Evolutionary conservation across 768 basidiomycete species (phyloP).

Genomic region (Dacryopinax spathularia): DNA sequence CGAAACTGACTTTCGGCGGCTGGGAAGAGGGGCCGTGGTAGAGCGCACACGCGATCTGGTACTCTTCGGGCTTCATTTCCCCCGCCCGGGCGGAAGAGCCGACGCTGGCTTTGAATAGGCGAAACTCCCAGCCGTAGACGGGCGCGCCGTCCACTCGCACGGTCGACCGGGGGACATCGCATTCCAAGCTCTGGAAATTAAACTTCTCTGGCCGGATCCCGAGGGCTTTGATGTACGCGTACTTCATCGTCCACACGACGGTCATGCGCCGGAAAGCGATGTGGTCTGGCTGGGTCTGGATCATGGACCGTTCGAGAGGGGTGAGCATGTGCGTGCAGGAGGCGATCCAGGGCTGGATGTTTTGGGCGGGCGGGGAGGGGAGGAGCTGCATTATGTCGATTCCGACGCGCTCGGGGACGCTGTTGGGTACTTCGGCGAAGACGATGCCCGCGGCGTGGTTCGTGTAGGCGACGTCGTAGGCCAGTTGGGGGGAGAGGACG

Average conservation of each 20-base stretch:
- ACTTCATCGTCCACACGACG: constrained; percentile 64
- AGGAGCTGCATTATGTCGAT: neutral
- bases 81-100: constrained; percentile 23
- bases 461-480: neutral
- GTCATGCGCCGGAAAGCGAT: constrained; percentile 57
- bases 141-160: constrained; percentile 55
- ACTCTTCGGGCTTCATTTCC: constrained; percentile 1
- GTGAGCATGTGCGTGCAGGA: constrained; percentile 2
- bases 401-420: neutral
- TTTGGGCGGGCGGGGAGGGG: neutral
- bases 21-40: neutral
- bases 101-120: constrained; percentile 58
- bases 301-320: neutral
- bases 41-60: neutral
- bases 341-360: constrained; percentile 1
- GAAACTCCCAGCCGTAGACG: constrained; percentile 73
- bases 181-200: constrained; percentile 68
- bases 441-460: constrained; percentile 1
- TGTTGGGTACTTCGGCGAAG: neutral
- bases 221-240: constrained; percentile 71
- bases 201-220: constrained; percentile 61
- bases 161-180: constrained; percentile 50
- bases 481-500: neutral
- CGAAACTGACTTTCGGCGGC: neutral
- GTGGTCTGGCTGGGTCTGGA: constrained; percentile 32